phyloP scores from a whole-genome alignment of 2,329 filamentous ascomycete genomes.

The Hypoxylon sp. region DNA sequence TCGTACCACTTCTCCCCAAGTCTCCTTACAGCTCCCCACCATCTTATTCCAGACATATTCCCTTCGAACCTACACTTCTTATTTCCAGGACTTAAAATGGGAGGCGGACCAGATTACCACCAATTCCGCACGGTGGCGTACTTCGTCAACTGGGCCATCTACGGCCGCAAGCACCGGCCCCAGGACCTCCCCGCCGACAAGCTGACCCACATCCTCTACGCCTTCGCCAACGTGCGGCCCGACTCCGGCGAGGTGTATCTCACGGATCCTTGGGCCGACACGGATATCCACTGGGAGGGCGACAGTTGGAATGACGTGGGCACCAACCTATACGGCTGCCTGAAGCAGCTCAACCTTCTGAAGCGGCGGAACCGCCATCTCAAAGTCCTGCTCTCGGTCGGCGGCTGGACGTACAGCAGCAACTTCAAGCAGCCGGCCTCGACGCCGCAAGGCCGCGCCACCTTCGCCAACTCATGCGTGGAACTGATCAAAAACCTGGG shows the following conservation, averaged over 20 bases:
- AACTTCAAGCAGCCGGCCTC: slow-evolving; percentile 86
- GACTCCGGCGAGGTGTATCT: slow-evolving; percentile 85
- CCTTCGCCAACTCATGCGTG: slow-evolving; percentile 82
- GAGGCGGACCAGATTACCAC: slow-evolving; percentile 57
- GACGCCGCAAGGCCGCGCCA: slow-evolving; percentile 75
- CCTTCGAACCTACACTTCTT: neutral
- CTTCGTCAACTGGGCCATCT: slow-evolving; percentile 88
- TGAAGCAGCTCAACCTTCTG: slow-evolving; percentile 89
- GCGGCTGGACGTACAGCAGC: slow-evolving; percentile 91
- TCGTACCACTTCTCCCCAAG: slow-evolving; percentile 17
- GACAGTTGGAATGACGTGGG: slow-evolving; percentile 79
- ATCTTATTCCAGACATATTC: slow-evolving; percentile 25
- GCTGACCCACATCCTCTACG: slow-evolving; percentile 89
- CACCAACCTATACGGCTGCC: slow-evolving; percentile 87
- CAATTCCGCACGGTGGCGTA: slow-evolving; percentile 77
- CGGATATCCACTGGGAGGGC: slow-evolving; percentile 80
- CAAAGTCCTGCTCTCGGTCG: slow-evolving; percentile 88
- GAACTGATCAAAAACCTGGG: slow-evolving; percentile 84
- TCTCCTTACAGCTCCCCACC: slow-evolving; percentile 15
- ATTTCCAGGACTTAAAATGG: slow-evolving; percentile 54
- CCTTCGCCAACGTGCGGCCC: slow-evolving; percentile 87
- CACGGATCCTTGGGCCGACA: slow-evolving; percentile 75
- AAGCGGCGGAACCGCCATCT: slow-evolving; percentile 86
- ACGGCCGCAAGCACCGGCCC: slow-evolving; percentile 86
- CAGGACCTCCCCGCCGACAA: slow-evolving; percentile 85